Base-by-base conservation (phyloP, 192 early-diverging fungal genomes). In the Jimgerdemannia flammicorona region DNA sequence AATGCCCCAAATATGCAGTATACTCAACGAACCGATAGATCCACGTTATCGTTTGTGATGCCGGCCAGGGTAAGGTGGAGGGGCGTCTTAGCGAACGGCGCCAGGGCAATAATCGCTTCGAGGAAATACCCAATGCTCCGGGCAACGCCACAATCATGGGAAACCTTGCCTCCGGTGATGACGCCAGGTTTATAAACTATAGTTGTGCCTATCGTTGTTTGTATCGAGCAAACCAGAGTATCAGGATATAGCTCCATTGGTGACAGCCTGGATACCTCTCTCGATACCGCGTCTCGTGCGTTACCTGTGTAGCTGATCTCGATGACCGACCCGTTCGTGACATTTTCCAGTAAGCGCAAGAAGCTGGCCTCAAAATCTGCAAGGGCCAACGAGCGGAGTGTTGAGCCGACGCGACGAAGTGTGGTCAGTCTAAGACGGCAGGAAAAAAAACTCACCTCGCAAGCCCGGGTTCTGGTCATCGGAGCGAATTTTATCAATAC, bases 91-190 rank as follows among this genome's bases (percentile, higher is more conserved):
- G 91, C 90, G 81, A 99, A 99, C 4, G 98, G 98, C 39, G 92
- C 95, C 40, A 99, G 85, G 3, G 93, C 94, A 72, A 97, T 90
- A 44, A 99, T 75, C 3, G 94, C 92, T 79, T 99, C 98, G 14
- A 98, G 81, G 78, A 94, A 99, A 81, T 99, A 98, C 43, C 95
- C 96, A 44, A 99, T 89, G n/a, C 90, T 89, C 9, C 98, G 87
- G 7, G 92, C 87, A 19, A 85, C 87, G 17, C 93, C 95, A 76
- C 97, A 97, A 71, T 97, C 97, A 81, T 96, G 93, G 64, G 85
- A 80, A 19, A 99, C 84, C 68, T 85, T 90, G 43, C 98, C 98
- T 73, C 96, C 97, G 19, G 84, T 87, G 73, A 99, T 93, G 69
- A 95, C 88, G 44, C 98, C 98, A 4, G 98, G 98, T 72, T 90